Evolutionary conservation across 2,329 filamentous ascomycete species (phyloP), one percentile per base, ranked within the genome.

Genomic region (Penicillium sclerotiorum): DNA sequence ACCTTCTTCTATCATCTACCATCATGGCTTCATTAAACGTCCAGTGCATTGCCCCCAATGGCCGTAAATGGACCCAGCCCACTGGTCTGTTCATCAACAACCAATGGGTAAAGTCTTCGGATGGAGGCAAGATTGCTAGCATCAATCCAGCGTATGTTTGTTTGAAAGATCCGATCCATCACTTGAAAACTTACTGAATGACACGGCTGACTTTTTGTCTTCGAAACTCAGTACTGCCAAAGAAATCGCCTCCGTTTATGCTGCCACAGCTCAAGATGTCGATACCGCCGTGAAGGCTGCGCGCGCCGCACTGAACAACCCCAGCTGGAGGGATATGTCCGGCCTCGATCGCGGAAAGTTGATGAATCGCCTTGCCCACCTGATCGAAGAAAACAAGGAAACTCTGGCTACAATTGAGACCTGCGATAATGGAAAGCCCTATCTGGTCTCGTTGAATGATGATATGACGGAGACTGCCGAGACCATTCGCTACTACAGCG

Each of bases 381-480:
- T 91, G 7, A 75, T 90, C 18, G 81, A 84, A 38, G 66, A 83
- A 56, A 77, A 92, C 63, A 77, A 77, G 47, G 74, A 83, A 51
- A 77, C 74, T 0, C 69, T 85, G 2, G 81, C 82, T 17, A 81
- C 80, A 0, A 81, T 84, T 38, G 87, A 92, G 71, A 85, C 86
- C 0, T 84, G 87, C 75, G 87, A 91, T 68, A 90, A 89, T 59
- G 88, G 86, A 57, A 90, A 91, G 50, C 58, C 59, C 2, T 62
- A 61, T 37, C 56, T 52, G 1, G 55, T 61, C 35, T 59, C 59
- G 4, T 51, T 58, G 21, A 57, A 62, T 30, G 58, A 61, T 9
- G 59, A 61, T 23, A 44, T 61, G 22, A 61, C 56, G 12, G 59
- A 62, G 48, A 60, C 56, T 6, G 56, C 56, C 8, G 59, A 62